Evolutionary conservation across 768 basidiomycete genomes (phyloP), one percentile per base, ranked within the genome.

Genomic region (Agrocybe praecox): DNA sequence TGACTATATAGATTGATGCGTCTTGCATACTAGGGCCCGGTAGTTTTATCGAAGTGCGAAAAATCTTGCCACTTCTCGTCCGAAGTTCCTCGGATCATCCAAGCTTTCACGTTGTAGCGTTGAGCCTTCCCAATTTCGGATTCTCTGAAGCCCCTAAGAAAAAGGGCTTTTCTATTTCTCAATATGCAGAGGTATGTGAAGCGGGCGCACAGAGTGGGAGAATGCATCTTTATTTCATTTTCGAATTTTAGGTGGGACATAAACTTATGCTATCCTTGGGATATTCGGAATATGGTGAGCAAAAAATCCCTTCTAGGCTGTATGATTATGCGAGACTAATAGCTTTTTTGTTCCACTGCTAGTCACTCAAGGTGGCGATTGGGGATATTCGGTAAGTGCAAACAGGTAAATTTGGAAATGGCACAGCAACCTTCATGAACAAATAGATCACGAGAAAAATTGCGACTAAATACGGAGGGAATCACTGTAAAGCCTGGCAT

Each of bases 51-150:
- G 50, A 51, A 53, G 42, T 53, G 24, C 52, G 45, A 40, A 49
- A 18, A 49, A 52, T 15, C 23, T 23, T 19, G 2, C 21, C 17
- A 15, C 26, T 23, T 11, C 9, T 12, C 7, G 29, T 43, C 23
- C 24, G 42, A 23, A 18, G 24, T 21, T 34, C 17, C 6, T 42
- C 42, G 17, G 44, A 14, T 8, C 17, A 21, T 46, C 24, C 42
- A 6, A 46, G 36, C 48, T 42, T 52, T 15, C 23, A 26, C 11
- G 82, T 88, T 17, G 83, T 88, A 0, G 82, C 80, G 0, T 58
- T 79, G 24, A 81, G 85, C 61, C 62, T 87, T 11, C 87, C 85
- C 10, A 83, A 83, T 0, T 88, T 71, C 66, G 86, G 82, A 0
- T 87, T 85, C 66, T 86, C 86, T 0, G 76, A 82, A 40, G 81